These are phyloP conservation scores for Xylaria intraflava DNA, from an alignment of 495 filamentous ascomycete species.

Conservation along the genomic window DNA sequence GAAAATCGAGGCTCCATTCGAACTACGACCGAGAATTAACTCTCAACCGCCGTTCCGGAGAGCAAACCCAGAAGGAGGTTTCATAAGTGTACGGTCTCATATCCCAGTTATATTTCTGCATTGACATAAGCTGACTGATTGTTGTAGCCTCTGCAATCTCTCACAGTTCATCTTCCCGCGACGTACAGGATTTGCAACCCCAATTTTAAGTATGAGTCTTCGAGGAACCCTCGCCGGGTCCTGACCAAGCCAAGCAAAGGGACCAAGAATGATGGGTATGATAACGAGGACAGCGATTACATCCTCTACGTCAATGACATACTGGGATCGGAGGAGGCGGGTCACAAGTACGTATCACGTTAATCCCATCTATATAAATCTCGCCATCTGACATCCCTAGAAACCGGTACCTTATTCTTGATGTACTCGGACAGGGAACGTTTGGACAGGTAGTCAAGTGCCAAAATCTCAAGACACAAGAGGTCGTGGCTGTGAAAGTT, in stretches of 20 bases:
- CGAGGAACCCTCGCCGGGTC: conserved; percentile 92
- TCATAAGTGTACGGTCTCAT: conserved; percentile 76
- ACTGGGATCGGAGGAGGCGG: conserved; percentile 92
- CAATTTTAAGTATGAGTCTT: conserved; percentile 97
- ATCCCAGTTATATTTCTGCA: neutral
- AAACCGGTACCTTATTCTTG: conserved; percentile 96
- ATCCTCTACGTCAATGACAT: conserved; percentile 99
- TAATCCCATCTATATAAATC: neutral
- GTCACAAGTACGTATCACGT: conserved; percentile 69
- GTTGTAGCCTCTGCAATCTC: conserved; percentile 81
- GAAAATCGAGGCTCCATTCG: conserved; percentile 62
- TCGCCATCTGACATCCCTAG: conserved; percentile 35
- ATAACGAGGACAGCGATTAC: conserved; percentile 99
- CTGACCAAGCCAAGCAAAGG: conserved; percentile 99
- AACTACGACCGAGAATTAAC: conserved; percentile 78
- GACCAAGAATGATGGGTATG: conserved; percentile 96
- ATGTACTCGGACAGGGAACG: conserved; percentile 95
- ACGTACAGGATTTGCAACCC: conserved; percentile 99
- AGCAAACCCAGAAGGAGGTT: conserved; percentile 95
- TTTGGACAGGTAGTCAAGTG: conserved; percentile 99
- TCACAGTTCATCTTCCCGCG: conserved; percentile 86
- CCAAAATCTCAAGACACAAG: conserved; percentile 95
- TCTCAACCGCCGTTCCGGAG: conserved; percentile 82
- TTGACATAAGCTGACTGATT: conserved; percentile 8
- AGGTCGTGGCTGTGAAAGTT: conserved; percentile 98